Base-by-base conservation (phyloP, 768 basidiomycete genomes). In the Rhizopogon vulgaris region DNA sequence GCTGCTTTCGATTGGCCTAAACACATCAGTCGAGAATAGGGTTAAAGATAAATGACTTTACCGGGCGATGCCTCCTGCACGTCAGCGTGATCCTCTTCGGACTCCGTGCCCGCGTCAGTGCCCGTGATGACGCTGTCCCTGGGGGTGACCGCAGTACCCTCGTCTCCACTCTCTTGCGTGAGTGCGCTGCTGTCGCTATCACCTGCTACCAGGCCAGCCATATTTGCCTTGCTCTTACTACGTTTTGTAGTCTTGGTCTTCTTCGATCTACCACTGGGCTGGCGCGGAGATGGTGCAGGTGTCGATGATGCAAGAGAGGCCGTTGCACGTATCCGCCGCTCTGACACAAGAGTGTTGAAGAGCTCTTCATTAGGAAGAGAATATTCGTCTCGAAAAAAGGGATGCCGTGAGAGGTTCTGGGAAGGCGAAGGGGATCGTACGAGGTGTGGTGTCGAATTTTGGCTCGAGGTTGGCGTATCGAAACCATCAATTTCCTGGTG, bases 151-250 rank as follows among this genome's bases (percentile, higher is more conserved):
- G 67, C 72, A 5, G 68, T 70, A 41, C 74, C 79, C 61, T 91
- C 89, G 51, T 90, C 89, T 6, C 82, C 87, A 55, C 87, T 90
- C 65, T 90, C 87, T 63, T 87, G 83, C 3, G 88, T 91, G 60
- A 91, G 64, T 25, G 85, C 89, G 56, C 89, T 90, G 60, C 86
- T 88, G 56, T 90, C 89, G 61, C 89, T 90, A 60, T 91, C 87
- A 1, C 88, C 88, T 12, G 80, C 82, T 2, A 90, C 79, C n/a
- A 90, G 67, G 0, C 87, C 87, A 0, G 87, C 85, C 69, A 85
- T 71, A 52, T 83, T 79, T 6, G 79, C 74, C 58, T 66, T 73
- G 38, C 67, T 71, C 56, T 64, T 69, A 52, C 65, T 65, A 36
- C 69, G 67, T 58, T 80, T 82, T 22, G 77, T 79, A 55, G 72